A percentile compares a stretch with the other conserved stretches of the same genome.
phyloP scores from a whole-genome alignment of 192 early-diverging fungal species.

The Podila epigama region DNA sequence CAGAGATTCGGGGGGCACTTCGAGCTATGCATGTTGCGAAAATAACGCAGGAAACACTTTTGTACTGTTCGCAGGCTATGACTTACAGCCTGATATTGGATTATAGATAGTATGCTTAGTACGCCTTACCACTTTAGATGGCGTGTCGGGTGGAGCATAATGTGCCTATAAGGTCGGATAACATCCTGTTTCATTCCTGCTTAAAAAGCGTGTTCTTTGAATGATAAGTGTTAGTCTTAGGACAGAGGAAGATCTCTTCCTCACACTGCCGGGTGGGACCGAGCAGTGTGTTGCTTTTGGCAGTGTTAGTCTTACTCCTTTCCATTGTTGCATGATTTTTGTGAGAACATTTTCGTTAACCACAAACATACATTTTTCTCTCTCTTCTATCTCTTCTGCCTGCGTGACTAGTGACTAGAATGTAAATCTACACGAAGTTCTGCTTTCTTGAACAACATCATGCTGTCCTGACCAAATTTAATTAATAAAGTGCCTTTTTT shows the following conservation, averaged over 20 bases:
- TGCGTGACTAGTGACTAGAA: no score
- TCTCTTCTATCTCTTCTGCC: no score
- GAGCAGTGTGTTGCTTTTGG: conserved; percentile 4
- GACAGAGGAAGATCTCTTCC: not conserved
- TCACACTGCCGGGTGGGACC: conserved; percentile 8
- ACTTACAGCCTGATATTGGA: no score
- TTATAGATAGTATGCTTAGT: conserved; percentile 12
- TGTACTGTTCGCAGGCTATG: not conserved
- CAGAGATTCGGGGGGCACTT: conserved; percentile 6
- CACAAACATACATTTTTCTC: not conserved
- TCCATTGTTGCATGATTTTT: not conserved
- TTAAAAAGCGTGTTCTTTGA: not conserved
- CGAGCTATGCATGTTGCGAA: conserved; percentile 5
- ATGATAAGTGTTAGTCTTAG: not conserved
- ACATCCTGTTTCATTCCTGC: conserved; percentile 2
- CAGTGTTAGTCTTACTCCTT: conserved; percentile 6
- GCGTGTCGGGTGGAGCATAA: conserved; percentile 8
- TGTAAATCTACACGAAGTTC: no score
- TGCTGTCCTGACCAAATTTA: no score
- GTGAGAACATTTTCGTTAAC: not conserved
- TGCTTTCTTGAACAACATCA: no score
- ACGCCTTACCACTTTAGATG: conserved; percentile 6
- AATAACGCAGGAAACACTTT: no score
- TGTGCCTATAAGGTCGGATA: conserved; percentile 8
- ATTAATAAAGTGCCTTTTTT: no score